phyloP scores from a whole-genome alignment of 768 basidiomycete species.

The Serendipita sp. region DNA sequence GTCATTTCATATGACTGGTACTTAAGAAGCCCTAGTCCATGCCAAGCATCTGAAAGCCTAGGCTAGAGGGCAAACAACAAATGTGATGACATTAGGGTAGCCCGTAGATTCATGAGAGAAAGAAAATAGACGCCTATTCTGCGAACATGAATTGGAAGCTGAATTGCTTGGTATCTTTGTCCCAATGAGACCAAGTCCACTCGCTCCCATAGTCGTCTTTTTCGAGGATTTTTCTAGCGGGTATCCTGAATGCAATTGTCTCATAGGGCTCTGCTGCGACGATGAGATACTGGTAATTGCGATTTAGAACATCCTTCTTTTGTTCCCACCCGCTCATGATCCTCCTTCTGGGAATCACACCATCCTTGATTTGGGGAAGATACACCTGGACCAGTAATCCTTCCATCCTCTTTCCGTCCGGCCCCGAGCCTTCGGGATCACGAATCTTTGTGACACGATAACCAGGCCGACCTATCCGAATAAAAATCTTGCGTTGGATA shows the following conservation, averaged over 20 bases:
- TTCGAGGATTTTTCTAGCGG: slow-evolving; percentile 89
- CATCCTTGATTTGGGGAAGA: slow-evolving; percentile 82
- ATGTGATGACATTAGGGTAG: not conserved
- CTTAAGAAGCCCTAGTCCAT: slow-evolving; percentile 37
- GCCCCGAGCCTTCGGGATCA: slow-evolving; percentile 62
- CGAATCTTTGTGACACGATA: slow-evolving; percentile 95
- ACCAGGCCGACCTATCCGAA: slow-evolving; percentile 93
- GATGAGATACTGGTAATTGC: slow-evolving; percentile 92
- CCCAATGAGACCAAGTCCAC: slow-evolving; percentile 99
- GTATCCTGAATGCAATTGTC: slow-evolving; percentile 97
- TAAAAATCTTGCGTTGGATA: slow-evolving; percentile 82
- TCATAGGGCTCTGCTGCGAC: slow-evolving; percentile 99
- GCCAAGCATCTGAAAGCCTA: slow-evolving; percentile 66
- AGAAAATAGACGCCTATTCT: not conserved
- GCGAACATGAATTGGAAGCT: slow-evolving; percentile 92
- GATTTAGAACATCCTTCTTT: slow-evolving; percentile 84
- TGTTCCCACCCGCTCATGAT: slow-evolving; percentile 99
- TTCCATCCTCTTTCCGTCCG: slow-evolving; percentile 29
- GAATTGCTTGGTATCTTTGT: slow-evolving; percentile 90
- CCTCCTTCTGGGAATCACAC: slow-evolving; percentile 64
- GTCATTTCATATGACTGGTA: slow-evolving; percentile 2
- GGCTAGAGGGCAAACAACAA: slow-evolving; percentile 16
- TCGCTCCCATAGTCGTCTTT: slow-evolving; percentile 67
- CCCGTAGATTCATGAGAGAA: not conserved
- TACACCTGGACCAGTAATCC: slow-evolving; percentile 97